Conservation (phyloP, 192 early-diverging fungal species). For the Backusella psychrophila region DNA sequence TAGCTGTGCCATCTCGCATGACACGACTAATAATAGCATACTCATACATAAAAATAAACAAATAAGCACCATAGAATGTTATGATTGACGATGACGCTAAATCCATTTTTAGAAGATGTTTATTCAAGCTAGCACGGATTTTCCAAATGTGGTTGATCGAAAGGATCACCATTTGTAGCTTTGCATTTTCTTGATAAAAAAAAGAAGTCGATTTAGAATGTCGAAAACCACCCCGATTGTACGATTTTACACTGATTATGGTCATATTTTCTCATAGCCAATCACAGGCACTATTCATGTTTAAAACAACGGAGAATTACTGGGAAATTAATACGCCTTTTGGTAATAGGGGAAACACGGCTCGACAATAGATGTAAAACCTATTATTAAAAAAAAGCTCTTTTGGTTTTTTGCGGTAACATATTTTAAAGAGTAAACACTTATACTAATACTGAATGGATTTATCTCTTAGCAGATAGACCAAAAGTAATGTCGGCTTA, state of each 20-base stretch:
- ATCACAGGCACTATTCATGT: neutral
- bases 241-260: neutral
- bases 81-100: neutral
- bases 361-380: neutral
- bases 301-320: neutral
- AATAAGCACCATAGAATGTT: neutral
- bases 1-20: neutral
- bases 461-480: too few relatives aligned
- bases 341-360: neutral
- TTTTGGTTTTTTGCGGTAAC: neutral
- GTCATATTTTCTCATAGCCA: neutral
- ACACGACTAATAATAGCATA: neutral
- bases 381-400: neutral
- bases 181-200: neutral
- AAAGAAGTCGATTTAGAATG: neutral
- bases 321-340: neutral
- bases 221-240: neutral
- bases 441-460: neutral
- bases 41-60: neutral
- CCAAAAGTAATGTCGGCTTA: too few relatives aligned
- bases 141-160: neutral
- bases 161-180: neutral
- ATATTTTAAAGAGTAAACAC: neutral
- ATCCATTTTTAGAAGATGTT: neutral
- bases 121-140: neutral